Evolutionary conservation across 352 stramenopile species (phyloP).

Genomic region (Thalassiosira pacifica): DNA sequence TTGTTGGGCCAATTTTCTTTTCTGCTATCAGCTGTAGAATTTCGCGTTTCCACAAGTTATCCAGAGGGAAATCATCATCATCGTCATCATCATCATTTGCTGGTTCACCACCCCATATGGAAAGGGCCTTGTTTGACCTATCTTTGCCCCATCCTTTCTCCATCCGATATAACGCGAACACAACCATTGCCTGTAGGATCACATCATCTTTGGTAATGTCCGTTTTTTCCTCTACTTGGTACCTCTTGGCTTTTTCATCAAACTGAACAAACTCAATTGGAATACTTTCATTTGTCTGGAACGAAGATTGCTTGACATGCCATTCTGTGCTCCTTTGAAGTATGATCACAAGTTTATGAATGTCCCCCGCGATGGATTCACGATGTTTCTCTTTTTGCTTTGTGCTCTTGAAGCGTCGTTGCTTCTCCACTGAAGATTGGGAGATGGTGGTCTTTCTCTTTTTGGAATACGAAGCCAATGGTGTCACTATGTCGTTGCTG

Average conservation of each 20-base stretch:
- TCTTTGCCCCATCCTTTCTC: neutral
- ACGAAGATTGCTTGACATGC: neutral
- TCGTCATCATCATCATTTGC: neutral
- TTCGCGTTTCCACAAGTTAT: neutral
- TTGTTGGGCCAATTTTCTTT: neutral
- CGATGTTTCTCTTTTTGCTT: too few relatives aligned
- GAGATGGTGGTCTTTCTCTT: too few relatives aligned
- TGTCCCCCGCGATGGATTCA: too few relatives aligned
- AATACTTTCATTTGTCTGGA: neutral
- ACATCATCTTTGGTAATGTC: constrained; percentile 5
- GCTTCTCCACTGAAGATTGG: neutral
- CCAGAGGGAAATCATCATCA: neutral
- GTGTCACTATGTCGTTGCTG: too few relatives aligned
- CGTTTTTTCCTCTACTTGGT: neutral
- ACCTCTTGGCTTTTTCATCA: neutral
- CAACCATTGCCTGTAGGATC: neutral
- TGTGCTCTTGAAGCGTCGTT: too few relatives aligned
- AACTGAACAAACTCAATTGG: neutral
- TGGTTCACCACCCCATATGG: neutral
- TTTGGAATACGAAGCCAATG: too few relatives aligned
- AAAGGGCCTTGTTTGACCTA: neutral
- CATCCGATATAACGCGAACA: constrained; percentile 1
- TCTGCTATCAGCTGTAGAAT: neutral
- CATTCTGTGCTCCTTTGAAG: too few relatives aligned
- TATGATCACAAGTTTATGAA: too few relatives aligned